These are phyloP conservation scores for Fusarium buharicum DNA, from an alignment of 2,329 filamentous ascomycete species.

Conservation along the genomic window DNA sequence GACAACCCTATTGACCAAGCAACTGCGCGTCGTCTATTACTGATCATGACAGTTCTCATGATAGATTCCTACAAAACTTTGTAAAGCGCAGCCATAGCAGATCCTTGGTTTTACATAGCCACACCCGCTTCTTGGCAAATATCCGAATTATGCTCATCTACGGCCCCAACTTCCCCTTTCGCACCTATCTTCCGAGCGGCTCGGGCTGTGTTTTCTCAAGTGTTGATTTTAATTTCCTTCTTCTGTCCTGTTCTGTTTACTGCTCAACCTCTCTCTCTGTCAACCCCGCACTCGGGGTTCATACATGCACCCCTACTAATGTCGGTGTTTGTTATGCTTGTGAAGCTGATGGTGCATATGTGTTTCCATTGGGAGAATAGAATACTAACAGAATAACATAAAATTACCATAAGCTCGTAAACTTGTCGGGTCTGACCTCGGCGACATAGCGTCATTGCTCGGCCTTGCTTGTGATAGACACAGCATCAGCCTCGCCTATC, in stretches of 20 bases:
- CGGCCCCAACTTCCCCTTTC: constrained; percentile 32
- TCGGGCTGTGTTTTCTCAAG: background rate
- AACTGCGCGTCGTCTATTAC: no score
- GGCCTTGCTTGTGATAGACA: constrained; percentile 36
- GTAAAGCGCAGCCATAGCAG: no score
- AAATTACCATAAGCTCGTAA: constrained; percentile 2
- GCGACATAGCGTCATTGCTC: constrained; percentile 20
- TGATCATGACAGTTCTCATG: no score
- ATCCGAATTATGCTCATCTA: background rate
- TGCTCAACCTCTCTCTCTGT: constrained; percentile 11
- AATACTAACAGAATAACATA: background rate
- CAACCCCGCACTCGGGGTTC: constrained; percentile 19
- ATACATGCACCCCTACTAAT: constrained; percentile 14
- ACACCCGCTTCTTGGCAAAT: constrained; percentile 26
- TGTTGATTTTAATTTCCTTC: constrained; percentile 2
- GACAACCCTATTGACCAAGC: no score
- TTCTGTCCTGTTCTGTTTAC: background rate
- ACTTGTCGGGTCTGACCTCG: constrained; percentile 21
- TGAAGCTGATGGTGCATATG: background rate
- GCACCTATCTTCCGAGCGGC: constrained; percentile 6
- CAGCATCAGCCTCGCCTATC: background rate
- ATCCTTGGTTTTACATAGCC: background rate
- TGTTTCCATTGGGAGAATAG: no score
- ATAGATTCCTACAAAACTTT: no score
- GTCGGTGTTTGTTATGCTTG: background rate